Percentiles rank a stretch among this genome's conserved stretches.
These are phyloP conservation scores for Taphrina populina DNA, from an alignment of 1,139 yeast species.

Conservation along the genomic window DNA sequence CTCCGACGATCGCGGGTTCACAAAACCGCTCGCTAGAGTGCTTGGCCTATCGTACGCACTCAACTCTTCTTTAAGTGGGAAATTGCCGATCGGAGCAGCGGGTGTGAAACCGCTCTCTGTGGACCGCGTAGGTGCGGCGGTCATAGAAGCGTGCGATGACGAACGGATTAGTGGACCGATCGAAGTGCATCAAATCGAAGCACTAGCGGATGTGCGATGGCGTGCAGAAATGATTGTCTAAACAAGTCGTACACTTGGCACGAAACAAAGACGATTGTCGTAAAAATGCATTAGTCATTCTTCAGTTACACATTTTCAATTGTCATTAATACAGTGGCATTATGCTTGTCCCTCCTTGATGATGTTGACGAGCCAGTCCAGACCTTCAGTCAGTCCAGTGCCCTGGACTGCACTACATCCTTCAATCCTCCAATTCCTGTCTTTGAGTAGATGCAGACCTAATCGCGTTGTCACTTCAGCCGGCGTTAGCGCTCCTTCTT, in stretches of 20 bases:
- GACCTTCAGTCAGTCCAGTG: conserved; percentile 75
- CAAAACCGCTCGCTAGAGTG: conserved; percentile 8
- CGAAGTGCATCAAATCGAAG: conserved; percentile 29
- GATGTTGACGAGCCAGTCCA: conserved; percentile 92
- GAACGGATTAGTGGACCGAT: conserved; percentile 13
- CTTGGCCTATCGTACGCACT: conserved; percentile 24
- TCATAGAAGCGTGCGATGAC: conserved; percentile 28
- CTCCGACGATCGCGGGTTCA: not conserved
- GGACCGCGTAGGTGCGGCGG: conserved; percentile 32
- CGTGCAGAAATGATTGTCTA: conserved; percentile 24
- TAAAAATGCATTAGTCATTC: not conserved
- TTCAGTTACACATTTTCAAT: not conserved
- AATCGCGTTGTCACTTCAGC: conserved; percentile 91
- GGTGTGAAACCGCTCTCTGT: conserved; percentile 36
- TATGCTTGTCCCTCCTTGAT: conserved; percentile 59
- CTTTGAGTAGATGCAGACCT: conserved; percentile 81
- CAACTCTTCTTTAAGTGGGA: conserved; percentile 26
- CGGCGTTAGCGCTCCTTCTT: conserved; percentile 90
- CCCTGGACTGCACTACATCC: conserved; percentile 96
- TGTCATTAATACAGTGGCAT: not conserved
- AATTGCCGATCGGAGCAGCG: conserved; percentile 18
- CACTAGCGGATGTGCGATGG: conserved; percentile 29
- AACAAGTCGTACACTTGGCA: too few relatives aligned
- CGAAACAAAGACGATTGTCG: not conserved
- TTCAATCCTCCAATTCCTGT: conserved; percentile 96